These are phyloP conservation scores for Quercus gilva DNA, from an alignment of 306 rosid species.

Conservation along the genomic window DNA sequence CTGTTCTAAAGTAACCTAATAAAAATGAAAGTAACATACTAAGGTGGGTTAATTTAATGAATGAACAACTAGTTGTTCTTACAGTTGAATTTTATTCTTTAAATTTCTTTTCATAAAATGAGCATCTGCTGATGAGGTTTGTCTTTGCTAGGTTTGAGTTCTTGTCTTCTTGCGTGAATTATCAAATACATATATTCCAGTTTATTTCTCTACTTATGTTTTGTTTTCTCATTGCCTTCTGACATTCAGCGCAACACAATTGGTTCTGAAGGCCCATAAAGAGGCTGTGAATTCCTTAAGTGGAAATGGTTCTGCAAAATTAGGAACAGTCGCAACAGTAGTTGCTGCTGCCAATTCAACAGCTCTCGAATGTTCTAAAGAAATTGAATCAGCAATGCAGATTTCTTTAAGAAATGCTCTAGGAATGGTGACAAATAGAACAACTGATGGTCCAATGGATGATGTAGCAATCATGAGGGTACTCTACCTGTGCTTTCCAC, in stretches of 20 bases:
- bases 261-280: conserved; percentile 96
- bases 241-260: conserved; percentile 74
- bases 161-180: neutral
- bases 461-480: conserved; percentile 97
- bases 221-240: neutral
- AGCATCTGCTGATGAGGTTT: neutral
- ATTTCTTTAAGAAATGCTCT: conserved; percentile 90
- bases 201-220: conserved; percentile 22
- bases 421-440: conserved; percentile 69
- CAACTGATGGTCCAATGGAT: conserved; percentile 89
- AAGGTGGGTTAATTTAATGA: neutral
- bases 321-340: conserved; percentile 95
- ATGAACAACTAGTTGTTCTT: neutral
- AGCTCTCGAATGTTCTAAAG: conserved; percentile 88
- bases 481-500: conserved; percentile 11
- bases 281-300: conserved; percentile 98
- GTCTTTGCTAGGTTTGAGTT: neutral
- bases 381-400: conserved; percentile 97
- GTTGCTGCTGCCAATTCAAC: conserved; percentile 98
- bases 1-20: neutral
- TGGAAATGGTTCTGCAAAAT: conserved; percentile 84
- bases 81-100: neutral
- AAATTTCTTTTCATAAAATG: neutral
- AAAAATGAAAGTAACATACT: neutral
- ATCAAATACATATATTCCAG: conserved; percentile 1